Percentiles rank a stretch among this genome's conserved stretches.
phyloP scores from a whole-genome alignment of 2,329 filamentous ascomycete genomes.

The Sclerotinia borealis region DNA sequence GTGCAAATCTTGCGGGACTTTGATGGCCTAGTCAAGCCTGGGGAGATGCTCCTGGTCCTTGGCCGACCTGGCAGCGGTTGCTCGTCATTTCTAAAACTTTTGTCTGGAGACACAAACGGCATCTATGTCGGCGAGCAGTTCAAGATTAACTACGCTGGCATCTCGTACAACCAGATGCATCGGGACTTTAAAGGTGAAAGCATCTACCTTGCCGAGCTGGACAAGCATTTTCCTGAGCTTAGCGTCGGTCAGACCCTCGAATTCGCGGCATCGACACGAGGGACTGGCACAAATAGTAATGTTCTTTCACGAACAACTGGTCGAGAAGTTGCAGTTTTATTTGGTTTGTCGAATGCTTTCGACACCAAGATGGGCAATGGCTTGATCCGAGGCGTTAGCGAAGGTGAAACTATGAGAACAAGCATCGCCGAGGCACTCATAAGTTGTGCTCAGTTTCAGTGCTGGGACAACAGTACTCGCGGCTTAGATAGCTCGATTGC shows the following conservation, averaged over 20 bases:
- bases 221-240: conserved; percentile 67
- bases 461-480: conserved; percentile 70
- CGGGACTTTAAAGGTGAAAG: conserved; percentile 46
- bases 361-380: conserved; percentile 69
- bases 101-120: conserved; percentile 48
- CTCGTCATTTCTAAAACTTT: conserved; percentile 53
- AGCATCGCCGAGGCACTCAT: conserved; percentile 69
- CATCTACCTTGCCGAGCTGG: conserved; percentile 59
- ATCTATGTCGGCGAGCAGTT: conserved; percentile 44
- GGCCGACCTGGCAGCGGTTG: conserved; percentile 56
- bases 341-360: conserved; percentile 64
- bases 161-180: conserved; percentile 30
- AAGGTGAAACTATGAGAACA: conserved; percentile 69
- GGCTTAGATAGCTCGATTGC: conserved; percentile 70
- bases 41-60: conserved; percentile 61
- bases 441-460: conserved; percentile 51
- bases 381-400: conserved; percentile 58
- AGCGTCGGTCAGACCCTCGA: conserved; percentile 66
- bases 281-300: neutral
- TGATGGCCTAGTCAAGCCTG: conserved; percentile 53
- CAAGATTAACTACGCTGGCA: conserved; percentile 54
- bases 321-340: conserved; percentile 61
- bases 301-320: conserved; percentile 9
- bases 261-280: conserved; percentile 58
- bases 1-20: conserved; percentile 58